Percentiles rank a stretch among this genome's conserved stretches.
Evolutionary conservation across 169 alveolate genomes (phyloP).

Genomic region (Plasmodium blacklocki): DNA sequence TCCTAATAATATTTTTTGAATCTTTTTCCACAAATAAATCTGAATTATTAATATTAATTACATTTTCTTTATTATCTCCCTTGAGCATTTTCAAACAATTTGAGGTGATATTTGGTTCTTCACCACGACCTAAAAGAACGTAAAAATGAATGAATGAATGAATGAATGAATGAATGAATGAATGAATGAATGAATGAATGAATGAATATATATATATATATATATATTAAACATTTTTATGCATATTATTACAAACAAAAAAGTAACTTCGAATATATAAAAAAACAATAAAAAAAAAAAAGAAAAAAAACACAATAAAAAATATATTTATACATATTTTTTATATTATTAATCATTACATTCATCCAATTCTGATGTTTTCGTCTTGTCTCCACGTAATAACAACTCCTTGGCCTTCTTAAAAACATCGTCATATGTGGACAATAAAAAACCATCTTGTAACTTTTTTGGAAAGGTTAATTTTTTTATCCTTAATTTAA

Average conservation of each 20-base stretch:
- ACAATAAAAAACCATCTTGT: neutral
- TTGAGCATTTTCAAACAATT: too few species aligned
- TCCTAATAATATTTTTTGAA: too few species aligned
- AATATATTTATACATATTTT: neutral
- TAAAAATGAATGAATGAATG: neutral
- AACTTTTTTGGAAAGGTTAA: constrained; percentile 8
- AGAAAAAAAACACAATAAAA: too few species aligned
- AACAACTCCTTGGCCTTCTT: constrained; percentile 14
- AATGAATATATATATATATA: neutral
- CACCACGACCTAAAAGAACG: too few species aligned
- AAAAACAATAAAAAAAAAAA: too few species aligned
- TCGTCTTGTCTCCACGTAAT: constrained; percentile 2
- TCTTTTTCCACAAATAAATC: too few species aligned
- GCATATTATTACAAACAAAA: neutral
- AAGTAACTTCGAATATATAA: neutral
- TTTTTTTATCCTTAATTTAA: constrained; percentile 29
- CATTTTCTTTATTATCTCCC: too few species aligned
- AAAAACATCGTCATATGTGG: constrained; percentile 37
- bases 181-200: neutral
- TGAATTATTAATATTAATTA: too few species aligned
- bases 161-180: neutral
- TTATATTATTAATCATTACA: neutral
- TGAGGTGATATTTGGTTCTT: too few species aligned
- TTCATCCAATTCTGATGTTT: neutral
- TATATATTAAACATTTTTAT: neutral